phyloP scores from a whole-genome alignment of 2,329 filamentous ascomycete genomes.

The Claviceps paspali region DNA sequence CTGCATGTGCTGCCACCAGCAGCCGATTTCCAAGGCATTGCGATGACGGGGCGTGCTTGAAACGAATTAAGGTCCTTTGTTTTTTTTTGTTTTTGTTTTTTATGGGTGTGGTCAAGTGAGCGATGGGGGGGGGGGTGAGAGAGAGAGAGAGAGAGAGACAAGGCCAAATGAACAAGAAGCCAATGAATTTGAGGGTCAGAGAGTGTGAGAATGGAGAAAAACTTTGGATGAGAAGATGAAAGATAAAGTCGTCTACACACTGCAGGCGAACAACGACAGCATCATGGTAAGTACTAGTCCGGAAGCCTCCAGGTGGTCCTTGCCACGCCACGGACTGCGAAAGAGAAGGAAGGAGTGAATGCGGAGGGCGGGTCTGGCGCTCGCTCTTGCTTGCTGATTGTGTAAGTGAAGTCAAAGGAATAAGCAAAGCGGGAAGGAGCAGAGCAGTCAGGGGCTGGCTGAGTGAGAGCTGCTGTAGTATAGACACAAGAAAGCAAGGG shows the following conservation, averaged over 20 bases:
- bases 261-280: neutral
- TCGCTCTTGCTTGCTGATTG: conserved; percentile 1
- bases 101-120: neutral
- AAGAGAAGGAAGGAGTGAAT: no score
- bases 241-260: conserved; percentile 1
- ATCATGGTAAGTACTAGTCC: neutral
- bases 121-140: neutral
- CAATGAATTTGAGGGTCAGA: no score
- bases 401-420: neutral
- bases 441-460: no score
- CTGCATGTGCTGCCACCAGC: conserved; percentile 14
- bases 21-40: conserved; percentile 29
- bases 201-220: no score
- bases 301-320: neutral
- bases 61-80: no score
- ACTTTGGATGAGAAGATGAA: neutral
- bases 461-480: no score
- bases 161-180: no score
- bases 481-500: neutral
- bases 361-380: no score
- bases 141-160: neutral
- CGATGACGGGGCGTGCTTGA: no score
- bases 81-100: no score
- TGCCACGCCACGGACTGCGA: neutral
- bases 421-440: neutral